These are phyloP conservation scores for Phragmites australis DNA, from an alignment of 176 grass and related monocot species.

Conservation along the genomic window DNA sequence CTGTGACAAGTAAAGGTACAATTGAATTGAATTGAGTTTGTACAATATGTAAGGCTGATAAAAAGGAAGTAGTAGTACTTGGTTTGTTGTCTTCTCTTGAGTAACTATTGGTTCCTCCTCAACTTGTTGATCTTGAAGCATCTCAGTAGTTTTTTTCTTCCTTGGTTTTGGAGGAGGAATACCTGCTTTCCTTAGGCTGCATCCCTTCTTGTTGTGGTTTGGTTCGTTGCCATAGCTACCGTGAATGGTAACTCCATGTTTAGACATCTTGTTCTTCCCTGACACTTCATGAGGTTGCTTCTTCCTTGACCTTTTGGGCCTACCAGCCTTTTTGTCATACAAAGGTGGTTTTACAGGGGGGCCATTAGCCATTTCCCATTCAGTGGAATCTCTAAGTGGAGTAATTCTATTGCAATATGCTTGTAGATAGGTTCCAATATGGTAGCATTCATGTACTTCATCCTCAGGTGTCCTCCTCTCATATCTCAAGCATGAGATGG, in stretches of 20 bases:
- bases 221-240: not conserved
- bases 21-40: not conserved
- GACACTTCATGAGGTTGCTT: not conserved
- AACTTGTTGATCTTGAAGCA: not conserved
- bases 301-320: not conserved
- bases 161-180: not conserved
- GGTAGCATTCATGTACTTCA: no score
- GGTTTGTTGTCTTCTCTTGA: not conserved
- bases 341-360: not conserved
- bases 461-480: not conserved
- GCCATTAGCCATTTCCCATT: not conserved
- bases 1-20: not conserved
- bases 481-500: not conserved
- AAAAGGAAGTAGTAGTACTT: not conserved
- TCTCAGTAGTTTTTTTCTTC: not conserved
- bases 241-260: not conserved
- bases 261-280: not conserved
- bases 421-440: no score
- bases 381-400: not conserved
- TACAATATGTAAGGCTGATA: not conserved
- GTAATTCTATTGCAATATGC: no score
- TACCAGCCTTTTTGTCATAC: not conserved
- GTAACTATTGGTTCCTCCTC: not conserved
- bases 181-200: not conserved
- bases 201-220: not conserved